A percentile compares a stretch with the other conserved stretches of the same genome.
Evolutionary conservation across 805 yeast species (phyloP).

Genomic region (Candida tammaniensis): DNA sequence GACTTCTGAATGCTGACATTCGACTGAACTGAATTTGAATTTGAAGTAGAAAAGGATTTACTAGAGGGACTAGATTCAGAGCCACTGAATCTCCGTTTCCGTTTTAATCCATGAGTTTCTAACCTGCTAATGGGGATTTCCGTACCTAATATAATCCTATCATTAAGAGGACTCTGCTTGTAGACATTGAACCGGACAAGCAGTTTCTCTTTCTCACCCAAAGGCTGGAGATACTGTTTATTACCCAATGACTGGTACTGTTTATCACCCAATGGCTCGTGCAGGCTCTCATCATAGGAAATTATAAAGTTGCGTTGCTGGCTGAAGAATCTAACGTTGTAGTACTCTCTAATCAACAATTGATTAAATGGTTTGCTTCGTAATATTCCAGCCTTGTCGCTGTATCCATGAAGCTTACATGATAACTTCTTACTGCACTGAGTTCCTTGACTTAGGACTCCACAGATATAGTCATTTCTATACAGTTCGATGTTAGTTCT

Average conservation of each 20-base stretch:
- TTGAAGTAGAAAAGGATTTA: background rate
- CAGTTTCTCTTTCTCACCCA: too few species aligned
- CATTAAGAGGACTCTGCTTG: too few species aligned
- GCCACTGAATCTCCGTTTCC: too few species aligned
- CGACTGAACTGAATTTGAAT: too few species aligned
- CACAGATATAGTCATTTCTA: slow-evolving; percentile 15
- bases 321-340: slow-evolving; percentile 1
- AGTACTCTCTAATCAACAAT: slow-evolving; percentile 2
- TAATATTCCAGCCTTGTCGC: background rate
- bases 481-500: background rate
- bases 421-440: slow-evolving; percentile 4
- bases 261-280: too few species aligned
- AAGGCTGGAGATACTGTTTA: too few species aligned
- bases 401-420: slow-evolving; percentile 3
- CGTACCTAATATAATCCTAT: slow-evolving; percentile 2
- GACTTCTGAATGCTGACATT: background rate
- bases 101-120: too few species aligned
- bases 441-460: slow-evolving; percentile 7
- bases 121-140: background rate
- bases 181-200: too few species aligned
- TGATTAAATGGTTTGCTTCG: slow-evolving; percentile 1
- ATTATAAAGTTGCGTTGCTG: slow-evolving; percentile 5
- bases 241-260: too few species aligned
- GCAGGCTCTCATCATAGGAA: too few species aligned
- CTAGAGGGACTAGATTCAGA: too few species aligned